Evolutionary conservation across 306 rosid species (phyloP).

Genomic region (Lithocarpus polystachyus): DNA sequence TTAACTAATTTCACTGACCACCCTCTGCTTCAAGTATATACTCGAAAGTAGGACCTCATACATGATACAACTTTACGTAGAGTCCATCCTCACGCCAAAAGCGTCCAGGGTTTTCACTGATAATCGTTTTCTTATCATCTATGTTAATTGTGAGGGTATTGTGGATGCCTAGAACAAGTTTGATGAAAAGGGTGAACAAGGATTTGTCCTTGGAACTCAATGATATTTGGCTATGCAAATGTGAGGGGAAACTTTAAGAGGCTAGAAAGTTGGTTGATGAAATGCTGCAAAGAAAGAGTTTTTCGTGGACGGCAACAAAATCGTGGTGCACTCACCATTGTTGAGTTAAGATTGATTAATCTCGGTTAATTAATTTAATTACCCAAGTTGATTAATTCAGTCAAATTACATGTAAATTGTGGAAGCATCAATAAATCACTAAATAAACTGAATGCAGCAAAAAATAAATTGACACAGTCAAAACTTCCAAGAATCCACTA

Average conservation of each 20-base stretch:
- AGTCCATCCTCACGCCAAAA: slow-evolving; percentile 53
- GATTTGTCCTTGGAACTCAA: slow-evolving; percentile 74
- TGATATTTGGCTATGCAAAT: slow-evolving; percentile 56
- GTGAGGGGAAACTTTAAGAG: slow-evolving; percentile 36
- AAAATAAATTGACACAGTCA: too few species aligned
- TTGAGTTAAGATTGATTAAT: too few species aligned
- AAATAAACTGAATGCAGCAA: too few species aligned
- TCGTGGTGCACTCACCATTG: slow-evolving; percentile 52
- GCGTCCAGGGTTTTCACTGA: slow-evolving; percentile 41
- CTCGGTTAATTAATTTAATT: too few species aligned
- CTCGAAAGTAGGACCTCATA: slow-evolving; percentile 27
- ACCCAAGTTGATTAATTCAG: too few species aligned
- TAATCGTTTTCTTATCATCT: slow-evolving; percentile 48
- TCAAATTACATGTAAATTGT: too few species aligned
- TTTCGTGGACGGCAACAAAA: slow-evolving; percentile 57
- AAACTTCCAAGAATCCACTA: too few species aligned
- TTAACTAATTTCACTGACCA: slow-evolving; percentile 19
- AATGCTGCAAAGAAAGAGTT: slow-evolving; percentile 61
- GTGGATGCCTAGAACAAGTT: slow-evolving; percentile 47
- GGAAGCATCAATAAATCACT: too few species aligned
- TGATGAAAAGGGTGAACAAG: slow-evolving; percentile 47
- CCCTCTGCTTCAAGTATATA: slow-evolving; percentile 44
- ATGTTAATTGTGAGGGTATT: slow-evolving; percentile 55
- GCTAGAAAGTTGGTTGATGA: slow-evolving; percentile 59
- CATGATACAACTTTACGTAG: slow-evolving; percentile 29